Base-by-base conservation (phyloP, 352 stramenopile genomes). In the Globisporangium cylindrosporum region DNA sequence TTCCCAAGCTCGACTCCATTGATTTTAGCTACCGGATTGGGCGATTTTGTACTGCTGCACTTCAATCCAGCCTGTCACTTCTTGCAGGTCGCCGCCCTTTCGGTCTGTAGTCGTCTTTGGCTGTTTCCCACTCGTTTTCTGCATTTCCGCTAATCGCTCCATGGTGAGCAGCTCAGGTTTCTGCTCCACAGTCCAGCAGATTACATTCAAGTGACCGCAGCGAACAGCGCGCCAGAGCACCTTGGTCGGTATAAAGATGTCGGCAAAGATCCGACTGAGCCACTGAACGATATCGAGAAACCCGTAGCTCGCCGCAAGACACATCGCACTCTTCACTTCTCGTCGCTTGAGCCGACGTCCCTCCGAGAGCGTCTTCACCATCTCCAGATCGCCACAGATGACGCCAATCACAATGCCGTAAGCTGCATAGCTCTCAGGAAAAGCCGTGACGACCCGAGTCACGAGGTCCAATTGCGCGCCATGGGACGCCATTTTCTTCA, bases 301-400 rank as follows among this genome's bases (percentile, higher is more conserved):
- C 8, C 63, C 63, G 43, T 49, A 54, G 38, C 63, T 54, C 8
- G 63, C 63, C 7, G 63, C 63, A 25, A 63, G 14, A 24, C 63
- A 68, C 36, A 68, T 68, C 12, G 63, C 63, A 32, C 51, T 57
- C 54, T 68, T 68, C 24, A 55, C 36, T 12, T 63, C 63, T 32
- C 29, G 56, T 43, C 59, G 41, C 8, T 63, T 54, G 8, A 24
- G 55, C 4, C 41, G 55, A 1, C 24, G 18, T n/a, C 14, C 56
- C 24, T 12, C 25, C 38, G 51, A 53, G 29, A 58, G 41, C 43
- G 25, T 46, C 18, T 51, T 25, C 25, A 68, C 38, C 38, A 58
- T 15, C 38, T 22, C 63, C 2, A 63, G 20, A 20, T 68, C 54
- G 3, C 29, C 38, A 20, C 63, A 58, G 9, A 68, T 38, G 34